These are phyloP conservation scores for Carex pumila DNA, from an alignment of 176 grass and related monocot genomes.

Conservation along the genomic window DNA sequence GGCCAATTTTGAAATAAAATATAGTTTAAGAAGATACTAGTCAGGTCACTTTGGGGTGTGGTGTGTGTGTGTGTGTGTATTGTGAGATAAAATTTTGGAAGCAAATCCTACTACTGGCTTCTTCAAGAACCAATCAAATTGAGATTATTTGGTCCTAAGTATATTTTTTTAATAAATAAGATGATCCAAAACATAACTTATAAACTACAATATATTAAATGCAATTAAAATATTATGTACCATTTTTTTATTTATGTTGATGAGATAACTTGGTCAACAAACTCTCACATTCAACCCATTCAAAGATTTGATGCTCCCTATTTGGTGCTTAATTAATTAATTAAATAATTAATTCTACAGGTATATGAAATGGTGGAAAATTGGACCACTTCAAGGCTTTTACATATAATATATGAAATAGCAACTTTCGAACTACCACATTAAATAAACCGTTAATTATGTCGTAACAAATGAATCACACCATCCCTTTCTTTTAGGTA, in stretches of 20 bases:
- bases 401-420: not conserved
- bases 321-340: not conserved
- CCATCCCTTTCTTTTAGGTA: not conserved
- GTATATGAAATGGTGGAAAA: not conserved
- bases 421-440: conserved; percentile 3
- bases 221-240: not conserved
- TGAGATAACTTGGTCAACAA: not conserved
- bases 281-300: not conserved
- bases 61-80: not conserved
- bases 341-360: not conserved
- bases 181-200: not conserved
- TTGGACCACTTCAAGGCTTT: not conserved
- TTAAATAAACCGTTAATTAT: conserved; percentile 13
- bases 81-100: not conserved
- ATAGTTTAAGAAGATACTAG: not conserved
- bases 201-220: not conserved
- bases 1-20: not conserved
- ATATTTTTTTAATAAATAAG: not conserved
- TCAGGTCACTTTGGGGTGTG: not conserved
- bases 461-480: not conserved
- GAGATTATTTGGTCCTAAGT: not conserved
- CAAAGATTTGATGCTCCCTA: not conserved
- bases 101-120: not conserved
- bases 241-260: not conserved
- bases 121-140: not conserved